Evolutionary conservation across 148 eudicot species (phyloP), one percentile per base, ranked within the genome.

Genomic region (Rhododendron molle): DNA sequence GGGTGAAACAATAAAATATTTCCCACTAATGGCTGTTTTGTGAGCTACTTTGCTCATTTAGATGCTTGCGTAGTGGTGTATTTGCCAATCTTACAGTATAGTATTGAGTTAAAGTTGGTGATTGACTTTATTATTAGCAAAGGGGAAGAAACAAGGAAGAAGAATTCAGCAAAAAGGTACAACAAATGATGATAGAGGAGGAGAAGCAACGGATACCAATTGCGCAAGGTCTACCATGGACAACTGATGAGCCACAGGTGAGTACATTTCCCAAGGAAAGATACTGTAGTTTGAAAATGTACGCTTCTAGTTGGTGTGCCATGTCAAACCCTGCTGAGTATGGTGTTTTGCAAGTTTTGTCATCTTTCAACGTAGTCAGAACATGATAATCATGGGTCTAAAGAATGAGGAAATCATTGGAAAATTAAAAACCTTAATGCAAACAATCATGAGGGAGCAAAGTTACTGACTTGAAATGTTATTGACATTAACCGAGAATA

Each of bases 221-320:
- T 85, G 99, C 99, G 12, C 99, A 93, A 91, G 96, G 97, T 84
- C 96, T 96, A 85, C 99, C 99, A 26, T 93, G 95, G 96, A 96
- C 98, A 74, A 96, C 98, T 46, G 99, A 95, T 85, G 94, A 94
- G 81, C 98, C 99, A 44, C 93, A 96, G 97, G 99, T 96, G 69
- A 89, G 87, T 34, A n/a, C 43, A 43, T 52, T 26, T 36, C 62
- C 67, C 30, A 10, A 32, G 9, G 20, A 28, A 73, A 28, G n/a
- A 82, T 43, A 28, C 13, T 28, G 77, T 65, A 67, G 76, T 67
- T 65, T 26, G 43, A 2, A 40, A 40, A 32, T 30, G 84, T 82
- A 8, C 21, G 28, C 52, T 38, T 65, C 14, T 9, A 49, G 58
- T 67, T n/a, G 34, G 71, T 44, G 50, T 43, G 78, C 78, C 83